Conservation (phyloP, 352 stramenopile genomes). For the Phytophthora fragariaefolia region DNA sequence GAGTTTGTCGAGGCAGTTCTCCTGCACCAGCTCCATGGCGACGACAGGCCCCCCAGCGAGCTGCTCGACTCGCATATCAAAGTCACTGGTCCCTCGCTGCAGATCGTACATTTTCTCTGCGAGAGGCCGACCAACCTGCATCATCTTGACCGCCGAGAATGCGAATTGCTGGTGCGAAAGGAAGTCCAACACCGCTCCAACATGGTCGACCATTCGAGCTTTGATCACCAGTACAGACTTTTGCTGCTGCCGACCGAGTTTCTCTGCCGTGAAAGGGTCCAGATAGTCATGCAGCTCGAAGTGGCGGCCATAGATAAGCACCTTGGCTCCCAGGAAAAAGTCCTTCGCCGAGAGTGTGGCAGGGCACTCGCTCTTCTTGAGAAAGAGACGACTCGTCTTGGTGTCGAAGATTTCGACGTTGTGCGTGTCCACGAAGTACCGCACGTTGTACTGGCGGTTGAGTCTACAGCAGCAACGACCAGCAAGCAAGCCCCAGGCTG, state of each 20-base stretch:
- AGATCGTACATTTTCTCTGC: constrained; percentile 68
- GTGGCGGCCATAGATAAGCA: constrained; percentile 81
- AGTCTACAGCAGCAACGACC: constrained; percentile 46
- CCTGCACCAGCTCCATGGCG: constrained; percentile 78
- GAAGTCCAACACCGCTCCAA: constrained; percentile 60
- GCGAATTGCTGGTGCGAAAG: constrained; percentile 76
- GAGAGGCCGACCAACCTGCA: constrained; percentile 49
- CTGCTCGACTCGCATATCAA: constrained; percentile 46
- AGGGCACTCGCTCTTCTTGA: constrained; percentile 91
- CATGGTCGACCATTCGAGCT: constrained; percentile 49
- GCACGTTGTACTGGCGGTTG: constrained; percentile 78
- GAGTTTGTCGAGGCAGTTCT: constrained; percentile 71
- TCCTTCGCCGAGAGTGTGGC: constrained; percentile 67
- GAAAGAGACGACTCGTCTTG: constrained; percentile 90
- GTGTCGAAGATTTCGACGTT: constrained; percentile 91
- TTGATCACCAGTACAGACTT: constrained; percentile 77
- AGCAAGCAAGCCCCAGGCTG: too few relatives aligned
- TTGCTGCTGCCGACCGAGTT: constrained; percentile 74
- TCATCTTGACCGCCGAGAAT: constrained; percentile 84
- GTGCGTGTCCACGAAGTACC: constrained; percentile 82
- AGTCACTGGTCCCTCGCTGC: constrained; percentile 41
- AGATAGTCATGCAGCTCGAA: constrained; percentile 89
- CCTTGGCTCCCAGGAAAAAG: constrained; percentile 85
- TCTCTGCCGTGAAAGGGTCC: constrained; percentile 76
- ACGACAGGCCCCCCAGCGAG: constrained; percentile 51